These are phyloP conservation scores for Dactylellina drechsleri DNA, from an alignment of 2,329 filamentous ascomycete genomes.

Conservation along the genomic window DNA sequence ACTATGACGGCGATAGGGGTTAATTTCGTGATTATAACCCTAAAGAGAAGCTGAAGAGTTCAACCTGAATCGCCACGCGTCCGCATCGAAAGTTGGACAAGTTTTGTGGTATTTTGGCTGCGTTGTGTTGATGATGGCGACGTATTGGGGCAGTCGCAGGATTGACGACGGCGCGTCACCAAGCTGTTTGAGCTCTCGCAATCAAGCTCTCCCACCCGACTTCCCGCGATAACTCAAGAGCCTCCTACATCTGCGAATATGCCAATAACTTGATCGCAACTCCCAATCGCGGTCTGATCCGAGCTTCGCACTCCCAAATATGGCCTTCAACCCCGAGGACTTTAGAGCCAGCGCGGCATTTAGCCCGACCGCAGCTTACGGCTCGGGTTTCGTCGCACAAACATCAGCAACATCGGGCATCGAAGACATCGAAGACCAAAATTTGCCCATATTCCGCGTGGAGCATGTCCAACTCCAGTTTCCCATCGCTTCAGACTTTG, in stretches of 20 bases:
- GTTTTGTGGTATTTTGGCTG: conserved; percentile 30
- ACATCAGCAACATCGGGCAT: conserved; percentile 47
- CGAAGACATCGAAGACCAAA: conserved; percentile 68
- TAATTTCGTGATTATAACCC: too few species aligned
- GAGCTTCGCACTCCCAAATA: conserved; percentile 16
- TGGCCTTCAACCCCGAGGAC: conserved; percentile 52
- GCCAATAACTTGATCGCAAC: conserved; percentile 38
- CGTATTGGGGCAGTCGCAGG: conserved; percentile 16
- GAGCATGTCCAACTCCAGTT: conserved; percentile 93
- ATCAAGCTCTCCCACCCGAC: background rate
- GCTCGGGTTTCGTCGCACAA: conserved; percentile 50
- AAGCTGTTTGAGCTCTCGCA: conserved; percentile 10
- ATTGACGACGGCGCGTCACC: conserved; percentile 28
- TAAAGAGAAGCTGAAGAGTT: too few species aligned
- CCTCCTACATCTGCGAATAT: conserved; percentile 19
- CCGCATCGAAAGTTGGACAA: background rate
- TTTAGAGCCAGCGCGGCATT: conserved; percentile 43
- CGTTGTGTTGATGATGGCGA: conserved; percentile 20
- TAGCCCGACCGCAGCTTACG: conserved; percentile 22
- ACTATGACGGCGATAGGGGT: too few species aligned
- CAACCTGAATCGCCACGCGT: too few species aligned
- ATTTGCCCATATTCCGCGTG: conserved; percentile 91
- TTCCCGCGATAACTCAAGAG: background rate
- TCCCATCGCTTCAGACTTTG: conserved; percentile 92
- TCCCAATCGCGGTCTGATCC: background rate